Base-by-base conservation (phyloP, 2,329 filamentous ascomycete genomes). In the Thielaviopsis euricoi region DNA sequence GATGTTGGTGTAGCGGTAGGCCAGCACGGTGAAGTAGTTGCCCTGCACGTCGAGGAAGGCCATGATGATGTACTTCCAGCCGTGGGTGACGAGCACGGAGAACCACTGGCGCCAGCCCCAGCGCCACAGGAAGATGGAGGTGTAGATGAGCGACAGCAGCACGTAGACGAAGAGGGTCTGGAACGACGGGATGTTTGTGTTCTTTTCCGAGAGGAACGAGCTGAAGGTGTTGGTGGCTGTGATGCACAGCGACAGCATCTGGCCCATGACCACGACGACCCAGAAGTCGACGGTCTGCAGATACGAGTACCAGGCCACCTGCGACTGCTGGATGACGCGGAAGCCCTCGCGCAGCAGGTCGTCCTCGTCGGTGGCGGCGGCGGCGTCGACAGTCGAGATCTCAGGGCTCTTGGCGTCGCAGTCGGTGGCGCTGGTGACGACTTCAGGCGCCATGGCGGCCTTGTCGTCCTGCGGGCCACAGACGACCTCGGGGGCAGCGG, bases 11-110 rank as follows among this genome's bases (percentile, higher is more conserved):
- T 94, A 83, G 60, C 86, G 80, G 74, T 97, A 98, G 5, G 91
- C 93, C 54, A 96, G 78, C 55, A 98, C 91, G 66, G 90, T 90
- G 69, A 97, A 97, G 76, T 96, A 98, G 73, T 98, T 98, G 61
- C 93, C 93, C 72, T 96, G 81, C 54, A 97, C 91, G 67, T 98
- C 93, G 64, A 93, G 79, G 71, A 97, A 96, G 56, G 87, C 83
- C 61, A 98, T 81, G 70, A 96, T 87, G 65, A 95, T 79, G 73
- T 94, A 97, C 72, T 89, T 89, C 93, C 91, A 97, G 60, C 89
- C 88, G 67, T 94, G 85, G 61, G 76, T 78, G 56, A 73, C 68
- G 15, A 89, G 66, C 58, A 94, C 69, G 53, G 74, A 72, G 52
- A 73, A 67, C 78, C 86, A 95, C 65, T 79, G 80, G 65, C 80